These are phyloP conservation scores for Russula foetens DNA, from an alignment of 768 basidiomycete genomes.

Conservation along the genomic window DNA sequence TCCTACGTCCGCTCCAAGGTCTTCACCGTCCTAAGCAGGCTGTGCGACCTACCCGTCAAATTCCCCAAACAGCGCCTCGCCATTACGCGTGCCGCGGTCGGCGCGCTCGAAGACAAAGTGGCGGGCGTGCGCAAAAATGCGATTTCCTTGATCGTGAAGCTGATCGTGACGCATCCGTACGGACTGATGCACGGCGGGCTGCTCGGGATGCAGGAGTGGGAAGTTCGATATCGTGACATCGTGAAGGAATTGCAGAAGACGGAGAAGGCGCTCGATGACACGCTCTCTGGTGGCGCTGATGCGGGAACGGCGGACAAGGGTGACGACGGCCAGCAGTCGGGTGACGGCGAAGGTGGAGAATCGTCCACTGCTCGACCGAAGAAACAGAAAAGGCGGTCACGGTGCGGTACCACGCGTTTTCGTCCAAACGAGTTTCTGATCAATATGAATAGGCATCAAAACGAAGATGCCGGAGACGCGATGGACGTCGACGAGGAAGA, in stretches of 20 bases:
- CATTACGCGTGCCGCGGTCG: constrained; percentile 69
- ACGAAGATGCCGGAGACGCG: constrained; percentile 30
- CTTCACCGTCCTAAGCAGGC: constrained; percentile 60
- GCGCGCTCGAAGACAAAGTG: constrained; percentile 83
- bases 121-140: constrained; percentile 82
- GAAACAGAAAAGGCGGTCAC: constrained; percentile 26
- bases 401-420: constrained; percentile 18
- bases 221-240: constrained; percentile 57
- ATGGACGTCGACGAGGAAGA: constrained; percentile 51
- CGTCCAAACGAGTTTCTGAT: background rate
- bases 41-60: constrained; percentile 69
- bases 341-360: constrained; percentile 26
- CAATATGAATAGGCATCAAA: background rate
- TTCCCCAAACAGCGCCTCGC: constrained; percentile 81
- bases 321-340: constrained; percentile 20
- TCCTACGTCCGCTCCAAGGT: constrained; percentile 91
- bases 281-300: constrained; percentile 36
- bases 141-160: constrained; percentile 61
- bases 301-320: constrained; percentile 21
- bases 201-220: constrained; percentile 65
- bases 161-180: constrained; percentile 86
- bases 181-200: constrained; percentile 76
- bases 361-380: constrained; percentile 19
- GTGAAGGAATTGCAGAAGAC: constrained; percentile 59
- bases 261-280: constrained; percentile 60